Evolutionary conservation across 495 filamentous ascomycete species (phyloP), one percentile per base, ranked within the genome.

Genomic region (Bombardia bombarda): DNA sequence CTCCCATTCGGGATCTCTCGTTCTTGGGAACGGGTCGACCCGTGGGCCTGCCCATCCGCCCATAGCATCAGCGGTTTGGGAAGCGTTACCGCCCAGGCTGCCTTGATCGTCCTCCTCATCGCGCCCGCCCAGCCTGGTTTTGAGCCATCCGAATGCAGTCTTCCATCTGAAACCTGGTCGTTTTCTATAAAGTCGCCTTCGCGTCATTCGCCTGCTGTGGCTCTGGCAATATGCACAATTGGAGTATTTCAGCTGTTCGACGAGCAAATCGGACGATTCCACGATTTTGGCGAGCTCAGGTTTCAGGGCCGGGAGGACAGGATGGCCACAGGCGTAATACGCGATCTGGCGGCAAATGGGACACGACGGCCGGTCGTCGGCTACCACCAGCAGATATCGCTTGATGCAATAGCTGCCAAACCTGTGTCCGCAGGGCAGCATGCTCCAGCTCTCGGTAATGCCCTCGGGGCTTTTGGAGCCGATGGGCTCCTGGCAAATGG

Each of bases 381-480:
- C 60, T n/a, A 65, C 59, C 43, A 66, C 52, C 35, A 53, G 50
- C 5, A 72, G 55, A 52, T 69, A 70, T 26, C 54, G 58, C 34
- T 69, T 69, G 50, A 72, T 69, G 61, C 68, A 72, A 32, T 61
- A 46, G 33, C 59, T 59, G 32, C 68, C 68, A 45, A 72, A 72
- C 25, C 51, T 46, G 42, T 72, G 68, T 4, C 65, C 63, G 49
- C 68, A 72, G 19, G 67, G 61, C 10, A 72, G 49, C n/a, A 47
- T 34, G 30, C 62, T 63, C 67, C 67, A 70, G 10, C 50, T 35
- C 49, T 72, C 68, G 16, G 52, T 30, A 39, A 62, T 51, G 43
- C 65, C 65, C 37, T 68, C 66, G 3, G 59, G 53, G 26, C 51
- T 64, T 10, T 39, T 39, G 14, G 44, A 14, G 28, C 65, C 65